A percentile compares a stretch with the other conserved stretches of the same genome.
Evolutionary conservation across 352 stramenopile species (phyloP).

Genomic region (Phytophthora boehmeriae): DNA sequence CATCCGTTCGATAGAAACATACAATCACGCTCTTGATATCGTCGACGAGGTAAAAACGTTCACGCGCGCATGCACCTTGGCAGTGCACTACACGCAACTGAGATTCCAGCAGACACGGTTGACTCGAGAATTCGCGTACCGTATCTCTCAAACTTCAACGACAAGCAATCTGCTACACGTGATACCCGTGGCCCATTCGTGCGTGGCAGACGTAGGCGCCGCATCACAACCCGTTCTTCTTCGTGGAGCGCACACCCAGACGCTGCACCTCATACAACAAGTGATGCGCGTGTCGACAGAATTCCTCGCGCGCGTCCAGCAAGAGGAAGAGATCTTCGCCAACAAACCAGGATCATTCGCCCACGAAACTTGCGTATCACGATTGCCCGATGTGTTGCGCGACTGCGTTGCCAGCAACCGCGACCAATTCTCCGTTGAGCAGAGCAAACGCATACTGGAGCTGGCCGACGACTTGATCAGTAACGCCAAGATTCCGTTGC

Average conservation of each 20-base stretch:
- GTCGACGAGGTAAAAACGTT: too few species aligned
- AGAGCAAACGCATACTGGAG: conserved; percentile 30
- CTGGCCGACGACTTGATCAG: conserved; percentile 48
- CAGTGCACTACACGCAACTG: too few species aligned
- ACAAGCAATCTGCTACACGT: conserved; percentile 1
- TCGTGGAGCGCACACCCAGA: neutral
- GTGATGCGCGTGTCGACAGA: conserved; percentile 29
- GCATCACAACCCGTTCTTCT: conserved; percentile 6
- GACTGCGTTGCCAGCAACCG: conserved; percentile 57
- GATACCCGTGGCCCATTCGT: neutral
- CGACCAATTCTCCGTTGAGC: conserved; percentile 29
- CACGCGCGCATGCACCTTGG: too few species aligned
- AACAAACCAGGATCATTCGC: conserved; percentile 50
- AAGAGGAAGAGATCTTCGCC: conserved; percentile 35
- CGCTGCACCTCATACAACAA: neutral
- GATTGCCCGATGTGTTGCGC: conserved; percentile 55
- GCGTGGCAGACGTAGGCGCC: too few species aligned
- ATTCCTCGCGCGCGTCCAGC: conserved; percentile 45
- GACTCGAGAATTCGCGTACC: neutral
- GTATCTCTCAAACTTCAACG: conserved; percentile 3
- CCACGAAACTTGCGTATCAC: conserved; percentile 52
- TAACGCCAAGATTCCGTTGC: conserved; percentile 48
- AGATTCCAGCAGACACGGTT: too few species aligned
- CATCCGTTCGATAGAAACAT: too few species aligned
- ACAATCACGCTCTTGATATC: too few species aligned